Base-by-base conservation (phyloP, 1,139 yeast genomes). In the Groenewaldozyma sp. region DNA sequence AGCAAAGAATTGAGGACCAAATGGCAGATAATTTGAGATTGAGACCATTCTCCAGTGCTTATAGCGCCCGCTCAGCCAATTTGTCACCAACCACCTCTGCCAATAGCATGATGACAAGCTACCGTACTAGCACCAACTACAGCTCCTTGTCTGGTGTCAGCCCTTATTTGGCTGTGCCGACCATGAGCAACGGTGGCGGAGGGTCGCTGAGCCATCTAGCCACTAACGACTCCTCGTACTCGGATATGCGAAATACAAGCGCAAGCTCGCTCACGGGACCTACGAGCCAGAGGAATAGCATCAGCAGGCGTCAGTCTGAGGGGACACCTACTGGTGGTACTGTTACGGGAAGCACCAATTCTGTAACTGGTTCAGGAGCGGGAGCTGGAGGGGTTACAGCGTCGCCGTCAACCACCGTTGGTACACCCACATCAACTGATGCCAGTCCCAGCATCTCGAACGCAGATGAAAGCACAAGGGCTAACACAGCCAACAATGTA, bases 1-100 rank as follows among this genome's bases (percentile, higher is more conserved):
- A 43, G 19, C 36, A 36, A 34, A 35, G 39, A 28, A 40, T 39
- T 31, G 45, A 41, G 28, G 39, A 39, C 21, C 28, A 42, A 38
- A 36, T 41, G 42, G 38, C 36, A 26, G 33, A 38, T 22, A 43
- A 42, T 13, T 28, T 39, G 14, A 31, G 35, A 33, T 33, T 42
- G n/a, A 32, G 45, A 18, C 45, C 45, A 3, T 39, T 24, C 20
- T 39, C 42, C 3, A 29, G 33, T 29, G 33, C 33, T 16, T 29
- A 29, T n/a, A 29, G 33, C 17, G 18, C 17, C n/a, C 14, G 33
- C 13, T 16, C 21, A 5, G 26, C 26, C 7, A 29, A 29, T n/a
- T n/a, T 29, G 13, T 29, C 33, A 9, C 33, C 33, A 5, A 29
- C 33, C 6, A 18, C 33, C 4, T 29, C 33, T 4, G 22, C 13